Conservation (phyloP, 306 rosid species). For the Fragaria vesca region DNA sequence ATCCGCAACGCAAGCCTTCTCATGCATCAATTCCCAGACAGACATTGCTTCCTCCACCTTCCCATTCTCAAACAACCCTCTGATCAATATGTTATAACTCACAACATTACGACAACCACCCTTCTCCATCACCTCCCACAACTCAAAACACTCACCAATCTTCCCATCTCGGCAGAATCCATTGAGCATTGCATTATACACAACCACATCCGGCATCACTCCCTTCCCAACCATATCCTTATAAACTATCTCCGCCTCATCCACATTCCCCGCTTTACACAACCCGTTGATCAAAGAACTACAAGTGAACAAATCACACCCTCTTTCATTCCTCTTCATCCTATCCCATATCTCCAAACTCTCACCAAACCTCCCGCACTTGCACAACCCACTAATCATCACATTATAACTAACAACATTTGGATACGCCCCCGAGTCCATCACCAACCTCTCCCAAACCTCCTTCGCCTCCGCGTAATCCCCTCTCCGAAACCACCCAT, state of each 20-base stretch:
- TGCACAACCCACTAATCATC: slow-evolving; percentile 83
- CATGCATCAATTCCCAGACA: slow-evolving; percentile 52
- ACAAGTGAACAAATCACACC: slow-evolving; percentile 48
- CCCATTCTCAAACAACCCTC: slow-evolving; percentile 59
- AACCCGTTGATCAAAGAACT: slow-evolving; percentile 79
- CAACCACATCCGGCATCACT: slow-evolving; percentile 53
- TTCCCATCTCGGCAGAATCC: slow-evolving; percentile 56
- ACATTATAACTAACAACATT: slow-evolving; percentile 71
- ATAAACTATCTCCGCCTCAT: slow-evolving; percentile 58
- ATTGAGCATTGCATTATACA: slow-evolving; percentile 66
- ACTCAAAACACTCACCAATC: slow-evolving; percentile 44
- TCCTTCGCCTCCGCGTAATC: slow-evolving; percentile 57
- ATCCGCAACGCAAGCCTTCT: slow-evolving; percentile 42
- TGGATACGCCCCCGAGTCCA: slow-evolving; percentile 51
- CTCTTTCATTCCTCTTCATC: slow-evolving; percentile 68
- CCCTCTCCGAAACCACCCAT: slow-evolving; percentile 64
- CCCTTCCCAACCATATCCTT: slow-evolving; percentile 63
- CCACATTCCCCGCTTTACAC: slow-evolving; percentile 60
- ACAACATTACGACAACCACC: slow-evolving; percentile 45
- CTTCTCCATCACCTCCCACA: slow-evolving; percentile 66
- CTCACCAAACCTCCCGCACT: slow-evolving; percentile 65
- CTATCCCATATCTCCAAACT: slow-evolving; percentile 75
- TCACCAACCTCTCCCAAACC: slow-evolving; percentile 70
- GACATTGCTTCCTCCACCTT: slow-evolving; percentile 48
- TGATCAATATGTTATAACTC: slow-evolving; percentile 70